Evolutionary conservation across 208 protist species (phyloP), one percentile per base, ranked within the genome.

Genomic region (Angomonas desouzai): DNA sequence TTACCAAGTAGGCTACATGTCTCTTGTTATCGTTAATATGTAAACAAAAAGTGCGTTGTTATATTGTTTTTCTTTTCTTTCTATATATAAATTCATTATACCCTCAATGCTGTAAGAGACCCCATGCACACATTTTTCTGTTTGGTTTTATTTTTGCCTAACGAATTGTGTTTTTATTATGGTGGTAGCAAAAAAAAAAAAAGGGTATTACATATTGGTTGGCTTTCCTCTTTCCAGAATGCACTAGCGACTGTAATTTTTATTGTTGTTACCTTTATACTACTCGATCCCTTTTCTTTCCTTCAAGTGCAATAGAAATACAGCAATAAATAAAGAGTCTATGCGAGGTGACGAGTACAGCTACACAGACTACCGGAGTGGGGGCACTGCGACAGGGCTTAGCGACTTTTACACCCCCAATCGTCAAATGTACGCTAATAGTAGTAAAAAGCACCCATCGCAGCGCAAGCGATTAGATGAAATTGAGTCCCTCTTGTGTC

Each of bases 1-100:
- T 91, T 3, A 79, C 62, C 1, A 78, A 72, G 32, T 87, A 55
- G 20, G 6, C 20, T n/a, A n/a, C n/a, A n/a, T n/a, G n/a, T n/a
- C n/a, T n/a, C n/a, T n/a, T n/a, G n/a, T n/a, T n/a, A n/a, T n/a
- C n/a, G n/a, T n/a, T n/a, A n/a, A n/a, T n/a, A n/a, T n/a, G n/a
- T n/a, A n/a, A n/a, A n/a, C n/a, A n/a, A n/a, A n/a, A n/a, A n/a
- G n/a, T n/a, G n/a, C n/a, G n/a, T n/a, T n/a, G n/a, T n/a, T n/a
- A n/a, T n/a, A n/a, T n/a, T n/a, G n/a, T n/a, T n/a, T n/a, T n/a
- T n/a, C n/a, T n/a, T n/a, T n/a, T n/a, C n/a, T n/a, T n/a, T n/a
- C n/a, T n/a, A n/a, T n/a, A n/a, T n/a, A n/a, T n/a, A n/a, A n/a
- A n/a, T n/a, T n/a, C n/a, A n/a, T n/a, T n/a, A n/a, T n/a, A n/a